A percentile compares a stretch with the other conserved stretches of the same genome.
phyloP scores from a whole-genome alignment of 2,329 filamentous ascomycete genomes.

The Xylariaceae sp. region DNA sequence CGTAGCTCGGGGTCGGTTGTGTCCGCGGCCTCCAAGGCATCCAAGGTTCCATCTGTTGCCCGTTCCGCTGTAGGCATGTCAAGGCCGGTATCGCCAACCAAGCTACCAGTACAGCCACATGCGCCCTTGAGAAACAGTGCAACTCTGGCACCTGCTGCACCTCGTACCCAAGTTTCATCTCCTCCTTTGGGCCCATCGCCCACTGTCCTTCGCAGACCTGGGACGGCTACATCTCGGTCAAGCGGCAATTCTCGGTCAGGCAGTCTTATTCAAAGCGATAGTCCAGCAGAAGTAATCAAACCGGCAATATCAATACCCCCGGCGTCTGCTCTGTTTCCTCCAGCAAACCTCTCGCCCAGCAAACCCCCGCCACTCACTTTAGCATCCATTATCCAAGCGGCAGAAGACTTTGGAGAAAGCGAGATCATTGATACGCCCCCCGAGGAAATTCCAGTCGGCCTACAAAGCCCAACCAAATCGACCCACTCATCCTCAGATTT shows the following conservation, averaged over 20 bases:
- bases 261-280: conserved; percentile 31
- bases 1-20: conserved; percentile 43
- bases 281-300: conserved; percentile 12
- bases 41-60: conserved; percentile 22
- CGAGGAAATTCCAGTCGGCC: conserved; percentile 32
- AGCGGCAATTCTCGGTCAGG: conserved; percentile 39
- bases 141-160: conserved; percentile 19
- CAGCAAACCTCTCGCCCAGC: conserved; percentile 28
- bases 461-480: conserved; percentile 57
- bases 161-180: conserved; percentile 33
- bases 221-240: conserved; percentile 37
- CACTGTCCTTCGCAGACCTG: conserved; percentile 38
- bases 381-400: conserved; percentile 53
- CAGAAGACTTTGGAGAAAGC: conserved; percentile 45
- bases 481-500: conserved; percentile 53
- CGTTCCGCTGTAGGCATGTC: conserved; percentile 38
- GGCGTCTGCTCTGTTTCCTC: conserved; percentile 30
- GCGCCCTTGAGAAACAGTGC: conserved; percentile 16
- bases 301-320: conserved; percentile 25
- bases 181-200: conserved; percentile 34
- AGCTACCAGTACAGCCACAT: conserved; percentile 29
- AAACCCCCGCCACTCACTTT: conserved; percentile 44
- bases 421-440: conserved; percentile 29
- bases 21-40: conserved; percentile 42
- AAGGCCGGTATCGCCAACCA: conserved; percentile 51